phyloP scores from a whole-genome alignment of 495 filamentous ascomycete genomes.

The Schizothecium vesticola region DNA sequence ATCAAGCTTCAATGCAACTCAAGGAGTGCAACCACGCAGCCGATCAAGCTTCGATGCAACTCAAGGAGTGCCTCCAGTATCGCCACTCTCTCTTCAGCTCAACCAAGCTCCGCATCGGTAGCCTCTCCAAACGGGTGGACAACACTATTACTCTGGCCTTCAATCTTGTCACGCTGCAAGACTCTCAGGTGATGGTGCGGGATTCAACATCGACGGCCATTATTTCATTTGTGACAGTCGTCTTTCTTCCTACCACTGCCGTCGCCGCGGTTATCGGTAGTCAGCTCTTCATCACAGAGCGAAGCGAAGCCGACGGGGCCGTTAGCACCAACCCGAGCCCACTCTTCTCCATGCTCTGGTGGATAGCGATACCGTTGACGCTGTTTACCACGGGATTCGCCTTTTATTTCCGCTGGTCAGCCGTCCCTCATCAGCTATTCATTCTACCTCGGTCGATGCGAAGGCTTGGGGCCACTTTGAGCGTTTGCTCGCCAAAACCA shows the following conservation, averaged over 20 bases:
- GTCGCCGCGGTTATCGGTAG: constrained; percentile 13
- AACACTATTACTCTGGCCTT: constrained; percentile 2
- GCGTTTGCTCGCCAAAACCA: too few relatives aligned
- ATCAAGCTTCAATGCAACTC: constrained; percentile 13
- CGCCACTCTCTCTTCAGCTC: neutral
- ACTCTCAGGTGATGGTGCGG: neutral
- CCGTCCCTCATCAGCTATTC: too few relatives aligned
- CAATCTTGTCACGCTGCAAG: constrained; percentile 3
- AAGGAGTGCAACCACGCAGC: constrained; percentile 10
- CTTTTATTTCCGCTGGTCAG: too few relatives aligned
- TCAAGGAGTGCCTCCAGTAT: constrained; percentile 8
- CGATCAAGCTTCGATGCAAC: constrained; percentile 15
- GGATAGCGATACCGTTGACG: too few relatives aligned
- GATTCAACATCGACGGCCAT: constrained; percentile 10
- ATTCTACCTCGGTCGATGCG: too few relatives aligned
- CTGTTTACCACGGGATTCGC: too few relatives aligned
- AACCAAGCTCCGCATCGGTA: neutral
- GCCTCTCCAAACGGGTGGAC: neutral
- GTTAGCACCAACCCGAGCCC: too few relatives aligned
- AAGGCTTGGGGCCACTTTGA: too few relatives aligned
- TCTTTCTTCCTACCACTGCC: constrained; percentile 14
- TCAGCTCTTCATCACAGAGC: constrained; percentile 6
- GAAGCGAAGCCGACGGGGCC: neutral
- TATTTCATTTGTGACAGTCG: constrained; percentile 10
- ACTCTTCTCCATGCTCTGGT: too few relatives aligned